Evolutionary conservation across 2,329 filamentous ascomycete genomes (phyloP).

Genomic region (Fusarium incarnatum): DNA sequence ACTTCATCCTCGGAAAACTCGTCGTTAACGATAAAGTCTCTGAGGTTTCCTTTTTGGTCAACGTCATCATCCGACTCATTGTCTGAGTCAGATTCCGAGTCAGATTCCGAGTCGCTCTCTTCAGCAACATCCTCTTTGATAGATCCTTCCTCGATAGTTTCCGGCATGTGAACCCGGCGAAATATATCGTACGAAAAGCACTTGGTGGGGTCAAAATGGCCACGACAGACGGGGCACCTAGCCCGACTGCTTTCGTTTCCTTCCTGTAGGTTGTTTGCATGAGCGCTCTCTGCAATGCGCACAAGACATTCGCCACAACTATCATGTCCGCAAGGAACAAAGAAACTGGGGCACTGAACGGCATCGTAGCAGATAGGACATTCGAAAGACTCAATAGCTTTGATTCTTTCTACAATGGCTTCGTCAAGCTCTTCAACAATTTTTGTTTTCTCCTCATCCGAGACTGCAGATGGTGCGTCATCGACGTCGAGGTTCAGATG

Average conservation of each 20-base stretch:
- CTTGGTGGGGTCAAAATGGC: conserved; percentile 71
- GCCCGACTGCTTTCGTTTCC: conserved; percentile 68
- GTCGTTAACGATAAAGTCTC: conserved; percentile 65
- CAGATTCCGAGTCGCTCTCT: conserved; percentile 43
- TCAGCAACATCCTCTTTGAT: conserved; percentile 53
- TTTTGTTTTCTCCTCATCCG: conserved; percentile 63
- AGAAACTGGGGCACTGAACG: conserved; percentile 78
- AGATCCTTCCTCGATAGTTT: conserved; percentile 57
- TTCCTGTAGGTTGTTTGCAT: conserved; percentile 64
- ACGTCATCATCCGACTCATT: conserved; percentile 51
- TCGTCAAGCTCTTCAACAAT: conserved; percentile 70
- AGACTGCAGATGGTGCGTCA: conserved; percentile 55
- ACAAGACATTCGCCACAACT: conserved; percentile 82
- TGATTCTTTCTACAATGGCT: conserved; percentile 76
- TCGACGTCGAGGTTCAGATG: conserved; percentile 51
- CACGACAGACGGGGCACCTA: conserved; percentile 83
- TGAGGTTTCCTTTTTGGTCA: conserved; percentile 57
- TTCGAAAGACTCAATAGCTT: conserved; percentile 70
- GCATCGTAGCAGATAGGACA: conserved; percentile 87
- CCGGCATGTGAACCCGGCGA: conserved; percentile 75
- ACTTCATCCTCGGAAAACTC: conserved; percentile 47
- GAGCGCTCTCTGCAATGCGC: conserved; percentile 71
- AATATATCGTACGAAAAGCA: conserved; percentile 82
- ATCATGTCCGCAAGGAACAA: conserved; percentile 85
- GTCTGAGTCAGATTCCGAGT: conserved; percentile 47